Conservation (phyloP, 2,329 filamentous ascomycete species). For the Coniochaeta sp. region DNA sequence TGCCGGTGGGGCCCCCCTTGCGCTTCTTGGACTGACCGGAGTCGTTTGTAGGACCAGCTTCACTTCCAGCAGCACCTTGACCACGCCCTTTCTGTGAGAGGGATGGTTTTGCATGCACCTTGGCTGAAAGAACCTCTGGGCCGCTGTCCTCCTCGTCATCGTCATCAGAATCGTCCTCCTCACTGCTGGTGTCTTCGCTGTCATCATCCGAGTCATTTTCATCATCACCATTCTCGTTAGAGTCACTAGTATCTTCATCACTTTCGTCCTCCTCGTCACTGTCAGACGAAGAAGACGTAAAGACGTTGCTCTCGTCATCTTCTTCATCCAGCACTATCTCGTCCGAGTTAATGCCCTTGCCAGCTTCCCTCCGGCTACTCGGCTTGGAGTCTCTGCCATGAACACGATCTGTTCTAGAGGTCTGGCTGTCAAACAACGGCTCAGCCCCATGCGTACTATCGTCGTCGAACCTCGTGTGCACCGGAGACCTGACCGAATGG, state of each 20-base stretch:
- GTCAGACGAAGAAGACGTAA: conserved; percentile 8
- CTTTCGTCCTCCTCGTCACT: conserved; percentile 11
- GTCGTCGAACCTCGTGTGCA: conserved; percentile 16
- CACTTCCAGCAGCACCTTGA: not conserved
- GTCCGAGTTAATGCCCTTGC: not conserved
- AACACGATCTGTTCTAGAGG: not conserved
- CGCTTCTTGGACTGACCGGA: not conserved
- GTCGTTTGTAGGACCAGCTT: not conserved
- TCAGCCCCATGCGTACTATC: not conserved
- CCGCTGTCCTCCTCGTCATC: conserved; percentile 7
- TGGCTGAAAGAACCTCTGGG: not conserved
- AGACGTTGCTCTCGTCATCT: not conserved
- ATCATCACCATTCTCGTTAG: conserved; percentile 9
- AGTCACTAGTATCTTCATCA: conserved; percentile 14
- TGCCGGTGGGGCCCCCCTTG: not conserved
- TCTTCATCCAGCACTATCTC: not conserved
- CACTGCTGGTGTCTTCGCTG: conserved; percentile 6
- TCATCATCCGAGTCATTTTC: conserved; percentile 4
- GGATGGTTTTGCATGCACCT: not conserved
- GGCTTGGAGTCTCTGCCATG: not conserved
- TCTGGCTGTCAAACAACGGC: not conserved
- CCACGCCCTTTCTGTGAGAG: conserved; percentile 8
- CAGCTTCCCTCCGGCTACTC: not conserved
- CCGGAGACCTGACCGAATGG: conserved; percentile 14
- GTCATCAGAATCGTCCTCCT: conserved; percentile 4